Evolutionary conservation across 495 filamentous ascomycete species (phyloP), one percentile per base, ranked within the genome.

Genomic region (Platismatia glauca): DNA sequence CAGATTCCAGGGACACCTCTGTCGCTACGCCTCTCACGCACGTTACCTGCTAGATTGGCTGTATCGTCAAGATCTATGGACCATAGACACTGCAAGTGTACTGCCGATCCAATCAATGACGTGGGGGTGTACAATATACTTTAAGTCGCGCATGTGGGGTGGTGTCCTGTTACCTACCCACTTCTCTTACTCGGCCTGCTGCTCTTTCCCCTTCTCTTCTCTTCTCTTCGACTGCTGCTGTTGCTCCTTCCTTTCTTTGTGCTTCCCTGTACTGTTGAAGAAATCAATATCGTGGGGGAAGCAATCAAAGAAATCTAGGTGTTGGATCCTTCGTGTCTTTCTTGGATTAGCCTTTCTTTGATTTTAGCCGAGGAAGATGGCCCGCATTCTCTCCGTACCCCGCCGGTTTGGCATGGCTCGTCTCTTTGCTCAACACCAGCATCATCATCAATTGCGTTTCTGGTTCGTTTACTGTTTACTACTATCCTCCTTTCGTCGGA

Each of bases 371-470:
- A 48, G 31, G 8, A 13, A 66, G 22, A 64, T 67, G 61, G 31
- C 61, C 61, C 61, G 65, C 65, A 52, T 62, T 13, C 50, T 64
- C 33, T 38, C 60, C 58, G 37, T 67, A 58, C 65, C 65, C 65
- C 65, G 61, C 65, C 39, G 61, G 20, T 34, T 37, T 39, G 56
- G 64, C 35, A 41, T 62, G 3, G 61, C 48, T 24, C 61, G 61
- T 34, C 58, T 67, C 53, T 57, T 67, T 58, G 57, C 44, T 12
- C 52, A 62, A 34, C 24, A n/a, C 8, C 59, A 61, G 16, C 62
- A 58, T 12, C 58, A 38, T 20, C 58, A 38, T 33, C 65, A 53
- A 53, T 53, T 57, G 18, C 53, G 61, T 7, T 58, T 64, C 41
- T 59, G 58, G 65, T 67, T 55, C 16, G 65, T 62, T 44, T 1